Evolutionary conservation across 257 asterid species (phyloP).

Genomic region (Penstemon eatonii): DNA sequence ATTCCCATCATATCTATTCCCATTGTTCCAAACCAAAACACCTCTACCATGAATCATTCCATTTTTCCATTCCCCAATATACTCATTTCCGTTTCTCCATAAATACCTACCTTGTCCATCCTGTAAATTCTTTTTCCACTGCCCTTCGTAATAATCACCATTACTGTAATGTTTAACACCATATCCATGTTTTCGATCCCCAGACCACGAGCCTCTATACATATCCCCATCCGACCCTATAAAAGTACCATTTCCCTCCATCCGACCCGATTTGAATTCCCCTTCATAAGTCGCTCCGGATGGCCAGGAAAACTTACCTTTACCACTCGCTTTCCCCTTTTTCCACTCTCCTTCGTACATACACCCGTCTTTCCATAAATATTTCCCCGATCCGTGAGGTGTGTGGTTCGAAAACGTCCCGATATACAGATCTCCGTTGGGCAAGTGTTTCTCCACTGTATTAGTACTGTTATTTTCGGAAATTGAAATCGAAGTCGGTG

Average conservation of each 20-base stretch:
- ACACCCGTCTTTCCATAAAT: conserved; percentile 90
- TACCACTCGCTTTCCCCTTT: conserved; percentile 87
- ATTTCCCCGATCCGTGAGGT: conserved; percentile 95
- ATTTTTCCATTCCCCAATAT: conserved; percentile 82
- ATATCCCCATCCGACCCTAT: conserved; percentile 79
- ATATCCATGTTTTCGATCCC: conserved; percentile 80
- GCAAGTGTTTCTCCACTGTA: conserved; percentile 63
- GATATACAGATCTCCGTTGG: conserved; percentile 91
- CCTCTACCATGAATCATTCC: conserved; percentile 88
- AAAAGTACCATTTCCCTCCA: conserved; percentile 88
- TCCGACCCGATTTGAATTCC: conserved; percentile 84
- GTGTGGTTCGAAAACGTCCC: conserved; percentile 74
- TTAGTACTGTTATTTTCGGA: conserved; percentile 19
- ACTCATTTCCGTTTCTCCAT: conserved; percentile 87
- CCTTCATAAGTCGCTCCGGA: conserved; percentile 93
- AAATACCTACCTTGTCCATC: conserved; percentile 88
- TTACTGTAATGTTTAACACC: conserved; percentile 80
- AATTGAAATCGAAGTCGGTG: conserved; percentile 52
- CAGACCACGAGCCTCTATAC: conserved; percentile 77
- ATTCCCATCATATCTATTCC: conserved; percentile 75
- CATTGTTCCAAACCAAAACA: conserved; percentile 75
- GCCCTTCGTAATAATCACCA: conserved; percentile 87
- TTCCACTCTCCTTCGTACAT: conserved; percentile 98
- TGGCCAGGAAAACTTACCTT: conserved; percentile 93
- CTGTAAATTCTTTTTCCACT: conserved; percentile 74